phyloP scores from a whole-genome alignment of 1,139 yeast genomes.

The Magnusiomyces clavatus region DNA sequence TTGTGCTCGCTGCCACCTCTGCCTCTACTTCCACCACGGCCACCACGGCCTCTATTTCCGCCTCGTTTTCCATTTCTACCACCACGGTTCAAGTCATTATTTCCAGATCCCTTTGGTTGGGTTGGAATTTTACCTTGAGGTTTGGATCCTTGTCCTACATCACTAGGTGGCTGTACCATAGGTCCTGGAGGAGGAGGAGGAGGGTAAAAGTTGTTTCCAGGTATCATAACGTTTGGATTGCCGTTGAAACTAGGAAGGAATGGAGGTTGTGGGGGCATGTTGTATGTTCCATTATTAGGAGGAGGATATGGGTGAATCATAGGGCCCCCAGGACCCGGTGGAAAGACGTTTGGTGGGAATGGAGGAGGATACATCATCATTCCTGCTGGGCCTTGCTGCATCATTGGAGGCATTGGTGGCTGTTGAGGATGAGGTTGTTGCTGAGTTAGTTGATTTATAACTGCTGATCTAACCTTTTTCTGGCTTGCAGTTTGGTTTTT shows the following conservation, averaged over 20 bases:
- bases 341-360: conserved; percentile 15
- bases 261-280: too few species aligned
- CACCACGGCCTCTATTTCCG: conserved; percentile 25
- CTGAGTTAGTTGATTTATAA: conserved; percentile 25
- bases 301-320: conserved; percentile 15
- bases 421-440: conserved; percentile 21
- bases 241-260: neutral
- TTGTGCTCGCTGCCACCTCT: conserved; percentile 3
- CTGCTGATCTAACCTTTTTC: conserved; percentile 41
- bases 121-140: conserved; percentile 6
- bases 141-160: neutral
- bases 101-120: conserved; percentile 3
- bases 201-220: neutral
- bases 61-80: conserved; percentile 24
- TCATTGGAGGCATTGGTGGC: conserved; percentile 14
- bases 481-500: conserved; percentile 26
- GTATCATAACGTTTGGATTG: neutral
- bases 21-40: conserved; percentile 12
- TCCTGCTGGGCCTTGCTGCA: conserved; percentile 16
- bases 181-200: conserved; percentile 21
- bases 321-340: conserved; percentile 16
- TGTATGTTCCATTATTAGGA: too few species aligned
- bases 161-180: conserved; percentile 9
- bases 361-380: conserved; percentile 17
- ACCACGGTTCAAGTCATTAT: conserved; percentile 13